A percentile compares a stretch with the other conserved stretches of the same genome.
Conservation (phyloP, 345 rosid species). For the Excoecaria agallocha region DNA sequence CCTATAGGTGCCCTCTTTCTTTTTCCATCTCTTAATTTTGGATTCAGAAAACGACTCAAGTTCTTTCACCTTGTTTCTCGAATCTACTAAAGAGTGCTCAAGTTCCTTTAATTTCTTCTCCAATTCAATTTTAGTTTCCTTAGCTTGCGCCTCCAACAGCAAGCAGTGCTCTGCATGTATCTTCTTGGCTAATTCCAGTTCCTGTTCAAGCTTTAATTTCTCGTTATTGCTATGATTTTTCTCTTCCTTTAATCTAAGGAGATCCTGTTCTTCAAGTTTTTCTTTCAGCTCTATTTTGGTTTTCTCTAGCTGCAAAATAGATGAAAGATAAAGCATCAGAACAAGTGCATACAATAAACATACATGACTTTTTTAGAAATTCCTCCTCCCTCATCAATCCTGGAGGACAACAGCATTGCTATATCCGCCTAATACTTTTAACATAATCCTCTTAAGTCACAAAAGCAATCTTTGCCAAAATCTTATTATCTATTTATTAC, state of each 20-base stretch:
- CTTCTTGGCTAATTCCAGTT: conserved; percentile 51
- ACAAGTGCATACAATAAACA: not conserved
- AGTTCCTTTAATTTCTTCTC: conserved; percentile 64
- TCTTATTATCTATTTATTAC: not conserved
- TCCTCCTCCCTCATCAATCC: not conserved
- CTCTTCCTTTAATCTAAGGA: conserved; percentile 50
- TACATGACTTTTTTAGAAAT: not conserved
- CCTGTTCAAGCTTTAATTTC: conserved; percentile 59
- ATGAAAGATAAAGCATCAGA: not conserved
- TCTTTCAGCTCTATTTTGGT: conserved; percentile 61
- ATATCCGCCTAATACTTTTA: not conserved
- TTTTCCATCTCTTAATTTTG: conserved; percentile 67
- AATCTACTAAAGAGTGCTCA: conserved; percentile 45
- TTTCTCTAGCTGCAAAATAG: conserved; percentile 60
- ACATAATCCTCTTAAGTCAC: not conserved
- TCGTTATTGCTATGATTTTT: conserved; percentile 51
- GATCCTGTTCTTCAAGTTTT: conserved; percentile 60
- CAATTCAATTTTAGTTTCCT: conserved; percentile 48
- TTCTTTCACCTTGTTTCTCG: conserved; percentile 65
- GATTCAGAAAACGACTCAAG: conserved; percentile 67
- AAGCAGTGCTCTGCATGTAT: conserved; percentile 52
- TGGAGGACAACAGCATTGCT: conserved; percentile 6
- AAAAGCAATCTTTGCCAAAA: not conserved
- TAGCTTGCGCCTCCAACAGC: conserved; percentile 49
- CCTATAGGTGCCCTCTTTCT: conserved; percentile 55